Conservation (phyloP, 108 stramenopile species). For the Fragilaria crotonensis region DNA sequence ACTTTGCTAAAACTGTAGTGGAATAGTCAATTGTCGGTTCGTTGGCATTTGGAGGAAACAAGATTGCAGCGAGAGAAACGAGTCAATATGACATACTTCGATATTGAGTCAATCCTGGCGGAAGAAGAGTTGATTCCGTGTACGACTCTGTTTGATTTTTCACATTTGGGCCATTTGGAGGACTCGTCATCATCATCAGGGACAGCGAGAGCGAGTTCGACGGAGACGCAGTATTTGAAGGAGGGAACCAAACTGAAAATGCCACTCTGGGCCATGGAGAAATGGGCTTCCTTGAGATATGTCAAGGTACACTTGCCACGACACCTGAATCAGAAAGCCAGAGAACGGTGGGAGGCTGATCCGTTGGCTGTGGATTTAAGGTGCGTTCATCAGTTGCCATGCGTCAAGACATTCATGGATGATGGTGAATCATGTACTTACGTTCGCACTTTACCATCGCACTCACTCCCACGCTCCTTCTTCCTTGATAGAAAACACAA, state of each 20-base stretch:
- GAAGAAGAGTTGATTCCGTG: constrained; percentile 93
- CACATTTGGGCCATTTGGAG: constrained; percentile 64
- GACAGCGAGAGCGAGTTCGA: constrained; percentile 5
- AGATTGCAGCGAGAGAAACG: background rate
- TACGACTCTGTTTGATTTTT: constrained; percentile 70
- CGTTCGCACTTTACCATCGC: background rate
- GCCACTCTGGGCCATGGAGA: constrained; percentile 73
- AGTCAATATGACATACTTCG: constrained; percentile 53
- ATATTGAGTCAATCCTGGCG: constrained; percentile 88
- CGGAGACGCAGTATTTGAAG: constrained; percentile 22
- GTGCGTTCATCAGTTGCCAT: constrained; percentile 21
- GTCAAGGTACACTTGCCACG: constrained; percentile 49
- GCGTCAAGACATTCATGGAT: too few species aligned
- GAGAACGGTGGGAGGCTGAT: constrained; percentile 69
- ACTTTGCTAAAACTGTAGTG: too few species aligned
- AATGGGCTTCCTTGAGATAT: constrained; percentile 69
- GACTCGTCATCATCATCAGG: background rate
- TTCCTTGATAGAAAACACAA: constrained; percentile 4
- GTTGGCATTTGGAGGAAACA: too few species aligned
- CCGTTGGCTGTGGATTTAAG: constrained; percentile 54
- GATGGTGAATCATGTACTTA: background rate
- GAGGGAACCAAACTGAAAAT: constrained; percentile 58
- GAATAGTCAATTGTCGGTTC: too few species aligned
- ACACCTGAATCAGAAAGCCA: constrained; percentile 52
- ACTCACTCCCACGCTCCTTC: background rate